phyloP scores from a whole-genome alignment of 768 basidiomycete species.

The Psilocybe cyanescens region DNA sequence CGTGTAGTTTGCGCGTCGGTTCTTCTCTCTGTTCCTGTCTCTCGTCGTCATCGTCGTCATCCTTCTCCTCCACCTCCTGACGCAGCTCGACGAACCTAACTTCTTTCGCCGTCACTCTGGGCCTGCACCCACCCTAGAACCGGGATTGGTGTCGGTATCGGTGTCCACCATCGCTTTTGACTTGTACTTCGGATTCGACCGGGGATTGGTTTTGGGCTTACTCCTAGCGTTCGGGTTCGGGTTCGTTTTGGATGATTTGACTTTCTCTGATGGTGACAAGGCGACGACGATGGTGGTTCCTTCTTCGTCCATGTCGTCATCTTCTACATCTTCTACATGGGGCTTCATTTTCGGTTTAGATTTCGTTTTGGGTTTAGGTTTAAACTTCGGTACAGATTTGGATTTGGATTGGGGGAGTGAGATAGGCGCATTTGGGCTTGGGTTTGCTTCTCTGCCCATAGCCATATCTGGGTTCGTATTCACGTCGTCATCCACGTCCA shows the following conservation, averaged over 20 bases:
- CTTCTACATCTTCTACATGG: neutral
- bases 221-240: neutral
- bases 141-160: slow-evolving; percentile 13
- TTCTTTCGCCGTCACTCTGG: neutral
- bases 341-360: no score
- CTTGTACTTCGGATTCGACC: slow-evolving; percentile 2
- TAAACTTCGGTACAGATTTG: no score
- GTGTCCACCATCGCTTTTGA: slow-evolving; percentile 14
- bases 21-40: neutral
- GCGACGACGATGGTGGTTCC: slow-evolving; percentile 7
- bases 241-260: neutral
- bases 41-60: neutral
- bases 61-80: neutral
- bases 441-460: no score
- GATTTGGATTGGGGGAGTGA: no score
- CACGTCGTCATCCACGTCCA: no score
- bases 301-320: slow-evolving; percentile 11
- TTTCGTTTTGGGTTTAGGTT: neutral
- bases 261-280: slow-evolving; percentile 10
- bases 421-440: no score
- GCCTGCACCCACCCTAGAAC: slow-evolving; percentile 17
- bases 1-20: no score
- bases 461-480: no score
- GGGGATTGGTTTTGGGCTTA: slow-evolving; percentile 11
- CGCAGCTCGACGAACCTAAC: neutral